Evolutionary conservation across 495 filamentous ascomycete genomes (phyloP).

Genomic region (Mycothermus thermophilus): DNA sequence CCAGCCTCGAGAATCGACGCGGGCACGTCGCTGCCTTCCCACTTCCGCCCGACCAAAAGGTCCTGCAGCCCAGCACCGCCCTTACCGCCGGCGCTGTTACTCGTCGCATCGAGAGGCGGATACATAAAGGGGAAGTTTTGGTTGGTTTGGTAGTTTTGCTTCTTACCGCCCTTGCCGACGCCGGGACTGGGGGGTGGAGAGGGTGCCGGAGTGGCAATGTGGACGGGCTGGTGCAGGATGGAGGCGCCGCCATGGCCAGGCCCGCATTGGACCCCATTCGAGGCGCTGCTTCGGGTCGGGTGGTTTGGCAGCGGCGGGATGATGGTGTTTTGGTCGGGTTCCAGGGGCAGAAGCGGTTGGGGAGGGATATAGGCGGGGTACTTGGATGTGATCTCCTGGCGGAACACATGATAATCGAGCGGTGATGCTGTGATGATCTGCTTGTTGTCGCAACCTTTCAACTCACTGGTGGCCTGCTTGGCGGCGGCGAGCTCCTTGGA

Average conservation of each 20-base stretch:
- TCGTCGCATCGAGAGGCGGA: conserved; percentile 70
- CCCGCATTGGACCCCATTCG: conserved; percentile 33
- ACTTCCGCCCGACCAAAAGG: conserved; percentile 58
- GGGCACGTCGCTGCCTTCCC: conserved; percentile 85
- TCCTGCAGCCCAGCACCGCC: conserved; percentile 64
- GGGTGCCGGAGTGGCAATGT: conserved; percentile 95
- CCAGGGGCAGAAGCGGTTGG: conserved; percentile 65
- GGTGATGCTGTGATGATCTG: conserved; percentile 77
- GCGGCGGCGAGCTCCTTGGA: conserved; percentile 53
- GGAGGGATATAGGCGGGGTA: conserved; percentile 94
- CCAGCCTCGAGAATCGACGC: conserved; percentile 93
- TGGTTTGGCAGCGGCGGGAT: conserved; percentile 73
- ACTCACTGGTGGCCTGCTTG: conserved; percentile 50
- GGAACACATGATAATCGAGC: conserved; percentile 88
- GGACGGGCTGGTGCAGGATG: conserved; percentile 89
- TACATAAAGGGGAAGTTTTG: conserved; percentile 98
- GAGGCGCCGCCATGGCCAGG: conserved; percentile 48
- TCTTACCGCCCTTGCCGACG: conserved; percentile 85
- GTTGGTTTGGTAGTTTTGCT: conserved; percentile 98
- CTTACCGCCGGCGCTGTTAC: conserved; percentile 77
- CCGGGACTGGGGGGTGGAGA: conserved; percentile 90
- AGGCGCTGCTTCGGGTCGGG: conserved; percentile 36
- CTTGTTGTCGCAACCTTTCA: conserved; percentile 30
- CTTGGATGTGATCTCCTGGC: conserved; percentile 97
- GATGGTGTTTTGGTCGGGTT: conserved; percentile 79